These are phyloP conservation scores for Dichotomopilus funicola DNA, from an alignment of 2,329 filamentous ascomycete species.

Conservation along the genomic window DNA sequence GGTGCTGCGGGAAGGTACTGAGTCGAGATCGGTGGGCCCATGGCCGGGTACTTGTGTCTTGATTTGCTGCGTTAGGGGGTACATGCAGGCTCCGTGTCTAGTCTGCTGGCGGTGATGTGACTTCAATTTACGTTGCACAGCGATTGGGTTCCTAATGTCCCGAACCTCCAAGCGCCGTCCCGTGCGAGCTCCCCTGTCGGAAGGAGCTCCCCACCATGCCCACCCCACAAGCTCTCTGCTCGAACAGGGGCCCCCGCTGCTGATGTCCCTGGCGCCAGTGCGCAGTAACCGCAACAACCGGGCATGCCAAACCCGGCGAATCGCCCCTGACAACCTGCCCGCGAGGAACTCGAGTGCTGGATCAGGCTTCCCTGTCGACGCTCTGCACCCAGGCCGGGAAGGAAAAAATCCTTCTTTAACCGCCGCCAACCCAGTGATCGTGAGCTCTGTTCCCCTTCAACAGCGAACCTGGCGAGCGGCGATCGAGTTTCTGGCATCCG, in stretches of 20 bases:
- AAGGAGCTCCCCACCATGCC: slow-evolving; percentile 16
- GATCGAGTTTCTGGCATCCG: neutral
- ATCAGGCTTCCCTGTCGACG: slow-evolving; percentile 24
- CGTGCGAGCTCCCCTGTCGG: slow-evolving; percentile 14
- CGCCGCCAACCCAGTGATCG: slow-evolving; percentile 7
- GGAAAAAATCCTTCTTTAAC: slow-evolving; percentile 25
- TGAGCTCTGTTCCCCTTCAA: neutral
- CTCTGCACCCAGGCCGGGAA: slow-evolving; percentile 14
- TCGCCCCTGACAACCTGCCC: slow-evolving; percentile 26
- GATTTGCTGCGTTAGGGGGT: neutral
- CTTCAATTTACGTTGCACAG: slow-evolving; percentile 7
- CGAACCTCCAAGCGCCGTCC: slow-evolving; percentile 16
- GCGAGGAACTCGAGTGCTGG: slow-evolving; percentile 21
- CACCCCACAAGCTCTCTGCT: neutral
- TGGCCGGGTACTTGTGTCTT: slow-evolving; percentile 5
- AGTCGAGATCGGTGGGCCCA: too few relatives aligned
- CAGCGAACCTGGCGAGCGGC: slow-evolving; percentile 3
- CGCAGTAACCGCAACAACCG: slow-evolving; percentile 19
- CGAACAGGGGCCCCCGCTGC: slow-evolving; percentile 15
- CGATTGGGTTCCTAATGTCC: slow-evolving; percentile 2
- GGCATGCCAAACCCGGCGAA: slow-evolving; percentile 14
- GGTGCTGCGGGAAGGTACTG: too few relatives aligned
- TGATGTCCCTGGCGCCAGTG: slow-evolving; percentile 8
- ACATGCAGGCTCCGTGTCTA: neutral
- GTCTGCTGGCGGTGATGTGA: slow-evolving; percentile 11